Evolutionary conservation across 2,329 filamentous ascomycete species (phyloP), one percentile per base, ranked within the genome.

Genomic region (Clonostachys byssicola): DNA sequence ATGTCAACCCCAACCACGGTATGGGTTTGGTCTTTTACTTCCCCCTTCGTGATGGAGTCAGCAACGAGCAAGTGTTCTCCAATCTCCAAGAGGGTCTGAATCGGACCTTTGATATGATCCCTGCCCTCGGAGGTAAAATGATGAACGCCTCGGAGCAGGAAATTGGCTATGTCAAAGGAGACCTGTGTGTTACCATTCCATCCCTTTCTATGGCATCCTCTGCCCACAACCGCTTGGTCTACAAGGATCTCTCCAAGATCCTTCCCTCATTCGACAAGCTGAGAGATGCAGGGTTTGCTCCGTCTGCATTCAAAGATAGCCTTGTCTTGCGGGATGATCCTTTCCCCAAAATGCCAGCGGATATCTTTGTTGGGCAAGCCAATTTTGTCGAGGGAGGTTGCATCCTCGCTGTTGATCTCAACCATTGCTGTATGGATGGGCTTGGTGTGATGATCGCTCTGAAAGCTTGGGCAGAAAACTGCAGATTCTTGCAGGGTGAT

Each of bases 41-140:
- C n/a, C 55, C 67, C 1, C 52, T 70, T 0, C 54, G 41, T 0
- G 43, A 53, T 6, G 61, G 50, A 0, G 52, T 54, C 13, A 48
- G 23, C 7, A 64, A 60, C 23, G 51, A 64, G 34, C 45, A 63
- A 5, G 58, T 53, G 0, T 70, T 68, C 42, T 46, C 44, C 0
- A 58, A 56, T 13, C 47, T 70, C 6, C 64, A 66, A 43, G 49
- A 55, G 4, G 67, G 67, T 3, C 60, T 70, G 5, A 53, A 54
- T 13, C 60, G 59, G 18, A 62, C 64, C 4, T 54, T 70, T 4
- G 54, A 63, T 2, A 48, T 68, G 45, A 64, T 70, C 12, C 65
- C 67, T 6, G 63, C 56, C 14, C 59, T 71, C 1, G 55, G 56
- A 1, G 67, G 67, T n/a, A 63, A 59, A 35, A 55, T 71, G 43